Evolutionary conservation across 768 basidiomycete genomes (phyloP).

Genomic region (Boletus fagicola): DNA sequence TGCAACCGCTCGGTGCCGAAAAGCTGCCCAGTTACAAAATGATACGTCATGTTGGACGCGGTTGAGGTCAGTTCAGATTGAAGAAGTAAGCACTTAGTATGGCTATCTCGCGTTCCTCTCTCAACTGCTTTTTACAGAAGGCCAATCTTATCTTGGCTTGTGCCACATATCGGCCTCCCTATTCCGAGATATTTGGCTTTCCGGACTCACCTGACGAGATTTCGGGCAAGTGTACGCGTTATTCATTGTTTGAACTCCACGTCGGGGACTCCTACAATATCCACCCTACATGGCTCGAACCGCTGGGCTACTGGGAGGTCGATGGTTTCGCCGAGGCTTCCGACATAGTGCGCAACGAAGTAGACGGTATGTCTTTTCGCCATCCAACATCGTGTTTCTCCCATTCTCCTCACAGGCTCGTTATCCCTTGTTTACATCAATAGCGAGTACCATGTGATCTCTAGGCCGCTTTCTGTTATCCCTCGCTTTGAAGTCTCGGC

Average conservation of each 20-base stretch:
- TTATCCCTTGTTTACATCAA: conserved; percentile 39
- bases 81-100: conserved; percentile 14
- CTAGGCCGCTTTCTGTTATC: conserved; percentile 40
- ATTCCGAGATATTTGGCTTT: conserved; percentile 24
- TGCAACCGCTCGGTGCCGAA: conserved; percentile 19
- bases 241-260: conserved; percentile 27
- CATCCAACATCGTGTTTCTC: neutral
- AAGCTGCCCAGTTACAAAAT: conserved; percentile 1
- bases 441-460: conserved; percentile 43
- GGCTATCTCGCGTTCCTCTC: neutral
- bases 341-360: conserved; percentile 44
- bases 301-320: conserved; percentile 54
- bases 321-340: conserved; percentile 47
- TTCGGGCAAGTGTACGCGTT: conserved; percentile 8
- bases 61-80: conserved; percentile 20
- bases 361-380: conserved; percentile 42
- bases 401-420: conserved; percentile 21
- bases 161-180: conserved; percentile 35
- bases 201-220: conserved; percentile 14
- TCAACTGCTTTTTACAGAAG: conserved; percentile 13
- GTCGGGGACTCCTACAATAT: conserved; percentile 22
- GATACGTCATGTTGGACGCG: conserved; percentile 21
- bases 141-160: conserved; percentile 42
- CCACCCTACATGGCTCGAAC: conserved; percentile 35
- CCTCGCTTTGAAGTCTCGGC: conserved; percentile 15